phyloP scores from a whole-genome alignment of 768 basidiomycete species.

The Macrocybe gigantea region DNA sequence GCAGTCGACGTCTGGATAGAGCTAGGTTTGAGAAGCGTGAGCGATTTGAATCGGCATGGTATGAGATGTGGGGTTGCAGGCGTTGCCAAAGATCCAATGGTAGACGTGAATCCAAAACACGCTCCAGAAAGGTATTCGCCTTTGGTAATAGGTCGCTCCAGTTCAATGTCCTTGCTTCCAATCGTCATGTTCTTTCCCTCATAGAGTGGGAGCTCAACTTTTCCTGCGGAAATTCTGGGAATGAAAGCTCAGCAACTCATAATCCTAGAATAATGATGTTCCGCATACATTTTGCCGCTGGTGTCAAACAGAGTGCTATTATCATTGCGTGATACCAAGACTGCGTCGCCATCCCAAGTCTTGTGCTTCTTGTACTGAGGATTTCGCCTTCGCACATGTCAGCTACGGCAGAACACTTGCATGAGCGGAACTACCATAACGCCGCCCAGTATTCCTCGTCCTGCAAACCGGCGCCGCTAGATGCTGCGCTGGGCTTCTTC shows the following conservation, averaged over 20 bases:
- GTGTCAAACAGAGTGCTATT: slow-evolving; percentile 51
- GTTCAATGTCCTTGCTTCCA: slow-evolving; percentile 56
- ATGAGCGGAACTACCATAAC: slow-evolving; percentile 49
- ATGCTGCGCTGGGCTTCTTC: slow-evolving; percentile 25
- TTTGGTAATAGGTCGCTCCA: slow-evolving; percentile 51
- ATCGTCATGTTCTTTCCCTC: slow-evolving; percentile 32
- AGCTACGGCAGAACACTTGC: background rate
- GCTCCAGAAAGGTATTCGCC: slow-evolving; percentile 58
- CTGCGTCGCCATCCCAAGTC: slow-evolving; percentile 83
- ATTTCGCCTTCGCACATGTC: slow-evolving; percentile 40
- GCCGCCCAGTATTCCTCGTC: slow-evolving; percentile 64
- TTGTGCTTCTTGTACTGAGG: slow-evolving; percentile 80
- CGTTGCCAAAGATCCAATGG: background rate
- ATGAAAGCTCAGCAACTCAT: background rate
- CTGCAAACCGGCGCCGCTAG: background rate
- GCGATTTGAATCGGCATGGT: background rate
- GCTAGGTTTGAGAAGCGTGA: background rate
- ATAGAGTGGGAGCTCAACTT: slow-evolving; percentile 31
- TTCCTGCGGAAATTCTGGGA: slow-evolving; percentile 49
- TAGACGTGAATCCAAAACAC: slow-evolving; percentile 41
- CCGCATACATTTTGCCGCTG: slow-evolving; percentile 58
- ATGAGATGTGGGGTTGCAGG: background rate
- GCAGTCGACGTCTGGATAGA: background rate
- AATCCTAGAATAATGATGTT: slow-evolving; percentile 2
- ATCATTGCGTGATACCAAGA: slow-evolving; percentile 45